phyloP scores from a whole-genome alignment of 2,329 filamentous ascomycete species.

The Ophiostoma sp. region DNA sequence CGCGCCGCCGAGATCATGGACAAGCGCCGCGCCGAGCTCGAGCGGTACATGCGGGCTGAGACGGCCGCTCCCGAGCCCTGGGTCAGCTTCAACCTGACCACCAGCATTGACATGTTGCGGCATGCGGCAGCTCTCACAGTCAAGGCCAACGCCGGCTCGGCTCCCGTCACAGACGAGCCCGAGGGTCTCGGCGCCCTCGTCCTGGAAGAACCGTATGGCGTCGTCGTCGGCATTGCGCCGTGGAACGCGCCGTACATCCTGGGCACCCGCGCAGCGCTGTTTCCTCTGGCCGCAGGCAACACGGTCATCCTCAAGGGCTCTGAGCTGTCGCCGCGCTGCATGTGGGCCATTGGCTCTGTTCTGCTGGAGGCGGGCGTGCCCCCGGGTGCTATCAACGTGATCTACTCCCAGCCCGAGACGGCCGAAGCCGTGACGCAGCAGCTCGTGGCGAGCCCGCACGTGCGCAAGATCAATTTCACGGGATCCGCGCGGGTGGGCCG shows the following conservation, averaged over 20 bases:
- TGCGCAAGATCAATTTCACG: slow-evolving; percentile 85
- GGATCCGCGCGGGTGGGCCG: slow-evolving; percentile 69
- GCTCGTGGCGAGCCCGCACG: slow-evolving; percentile 59
- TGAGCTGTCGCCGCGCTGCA: slow-evolving; percentile 60
- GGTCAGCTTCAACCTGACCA: slow-evolving; percentile 40
- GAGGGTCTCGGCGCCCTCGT: slow-evolving; percentile 50
- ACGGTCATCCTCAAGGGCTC: slow-evolving; percentile 68
- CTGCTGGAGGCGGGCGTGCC: slow-evolving; percentile 73
- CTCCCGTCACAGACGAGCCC: slow-evolving; percentile 16
- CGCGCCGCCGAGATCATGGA: slow-evolving; percentile 62
- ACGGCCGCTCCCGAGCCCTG: slow-evolving; percentile 40
- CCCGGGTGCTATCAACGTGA: slow-evolving; percentile 61
- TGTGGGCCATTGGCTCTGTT: slow-evolving; percentile 57
- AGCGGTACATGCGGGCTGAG: slow-evolving; percentile 52
- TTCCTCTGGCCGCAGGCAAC: slow-evolving; percentile 70
- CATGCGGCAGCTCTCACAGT: slow-evolving; percentile 38
- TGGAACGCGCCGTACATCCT: slow-evolving; percentile 63
- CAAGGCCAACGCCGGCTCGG: slow-evolving; percentile 21
- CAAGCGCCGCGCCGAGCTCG: slow-evolving; percentile 55
- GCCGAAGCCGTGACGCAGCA: slow-evolving; percentile 62
- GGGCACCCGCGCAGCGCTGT: slow-evolving; percentile 50
- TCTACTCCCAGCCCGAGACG: slow-evolving; percentile 61
- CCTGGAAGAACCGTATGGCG: slow-evolving; percentile 70
- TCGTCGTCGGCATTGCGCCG: slow-evolving; percentile 74
- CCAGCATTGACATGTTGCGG: slow-evolving; percentile 37